Percentiles rank a stretch among this genome's conserved stretches.
Evolutionary conservation across 2,329 filamentous ascomycete species (phyloP).

Genomic region (Metarhizium anisopliae): DNA sequence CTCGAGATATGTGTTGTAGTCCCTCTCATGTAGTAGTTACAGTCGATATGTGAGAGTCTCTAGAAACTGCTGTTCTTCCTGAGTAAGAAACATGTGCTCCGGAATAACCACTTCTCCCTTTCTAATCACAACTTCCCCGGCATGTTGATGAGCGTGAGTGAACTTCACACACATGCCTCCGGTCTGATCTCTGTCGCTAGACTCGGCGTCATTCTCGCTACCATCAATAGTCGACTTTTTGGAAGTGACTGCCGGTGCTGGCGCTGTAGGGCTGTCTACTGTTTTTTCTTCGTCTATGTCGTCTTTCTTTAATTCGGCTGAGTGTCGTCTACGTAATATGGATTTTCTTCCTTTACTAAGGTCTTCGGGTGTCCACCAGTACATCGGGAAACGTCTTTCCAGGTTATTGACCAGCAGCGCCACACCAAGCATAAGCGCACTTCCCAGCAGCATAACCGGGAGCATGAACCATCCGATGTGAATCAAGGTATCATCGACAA

Average conservation of each 20-base stretch:
- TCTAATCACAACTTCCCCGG: slow-evolving; percentile 25
- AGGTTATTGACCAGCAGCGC: slow-evolving; percentile 63
- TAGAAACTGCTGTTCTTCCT: slow-evolving; percentile 26
- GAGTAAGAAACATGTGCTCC: slow-evolving; percentile 25
- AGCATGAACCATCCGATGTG: slow-evolving; percentile 61
- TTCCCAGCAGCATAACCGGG: slow-evolving; percentile 52
- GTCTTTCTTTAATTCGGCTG: slow-evolving; percentile 4
- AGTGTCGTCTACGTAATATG: slow-evolving; percentile 5
- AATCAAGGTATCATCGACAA: slow-evolving; percentile 45
- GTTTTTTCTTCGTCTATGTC: slow-evolving; percentile 7
- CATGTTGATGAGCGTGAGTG: slow-evolving; percentile 6
- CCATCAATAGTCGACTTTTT: slow-evolving; percentile 8
- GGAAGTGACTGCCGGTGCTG: slow-evolving; percentile 2
- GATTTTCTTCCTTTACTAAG: slow-evolving; percentile 9
- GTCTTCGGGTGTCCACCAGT: slow-evolving; percentile 56
- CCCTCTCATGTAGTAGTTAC: slow-evolving; percentile 6
- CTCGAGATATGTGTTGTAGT: background rate
- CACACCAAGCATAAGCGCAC: slow-evolving; percentile 49
- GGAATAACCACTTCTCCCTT: slow-evolving; percentile 25
- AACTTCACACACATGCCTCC: slow-evolving; percentile 9
- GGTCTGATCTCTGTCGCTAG: slow-evolving; percentile 6
- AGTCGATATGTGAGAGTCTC: slow-evolving; percentile 24
- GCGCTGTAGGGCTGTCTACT: background rate
- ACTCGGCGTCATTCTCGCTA: background rate
- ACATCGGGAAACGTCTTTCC: slow-evolving; percentile 55